Evolutionary conservation across 2,329 filamentous ascomycete species (phyloP).

Genomic region (Colletotrichum navitas): DNA sequence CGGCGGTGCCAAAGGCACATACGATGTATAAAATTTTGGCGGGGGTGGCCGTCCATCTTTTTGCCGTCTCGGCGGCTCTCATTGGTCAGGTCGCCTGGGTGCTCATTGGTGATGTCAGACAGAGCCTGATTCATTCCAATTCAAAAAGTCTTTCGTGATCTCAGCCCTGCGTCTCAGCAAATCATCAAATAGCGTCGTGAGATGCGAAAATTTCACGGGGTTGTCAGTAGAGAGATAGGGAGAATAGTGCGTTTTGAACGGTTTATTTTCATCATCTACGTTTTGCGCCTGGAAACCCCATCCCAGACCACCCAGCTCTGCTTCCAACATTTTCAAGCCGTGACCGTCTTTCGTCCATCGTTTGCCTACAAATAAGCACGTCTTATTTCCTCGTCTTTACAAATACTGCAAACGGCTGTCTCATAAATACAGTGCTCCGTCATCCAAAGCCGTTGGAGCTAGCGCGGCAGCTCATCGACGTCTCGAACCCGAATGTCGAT

Average conservation of each 20-base stretch:
- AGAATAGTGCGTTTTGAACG: not conserved
- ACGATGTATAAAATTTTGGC: slow-evolving; percentile 51
- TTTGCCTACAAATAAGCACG: slow-evolving; percentile 21
- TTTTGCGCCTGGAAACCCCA: slow-evolving; percentile 19
- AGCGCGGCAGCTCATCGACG: not conserved
- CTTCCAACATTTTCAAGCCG: not conserved
- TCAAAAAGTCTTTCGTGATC: not conserved
- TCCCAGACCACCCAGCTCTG: slow-evolving; percentile 1
- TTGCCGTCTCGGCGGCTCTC: slow-evolving; percentile 16
- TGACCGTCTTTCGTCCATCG: slow-evolving; percentile 4
- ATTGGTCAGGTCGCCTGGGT: slow-evolving; percentile 8
- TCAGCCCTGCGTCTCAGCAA: not conserved
- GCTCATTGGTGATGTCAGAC: slow-evolving; percentile 28
- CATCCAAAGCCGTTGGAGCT: not conserved
- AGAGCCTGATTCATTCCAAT: slow-evolving; percentile 13
- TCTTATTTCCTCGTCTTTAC: slow-evolving; percentile 4
- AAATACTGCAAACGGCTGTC: slow-evolving; percentile 12
- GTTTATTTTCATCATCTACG: slow-evolving; percentile 25
- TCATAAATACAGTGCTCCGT: slow-evolving; percentile 12
- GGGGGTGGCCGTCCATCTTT: slow-evolving; percentile 38
- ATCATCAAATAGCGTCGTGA: not conserved
- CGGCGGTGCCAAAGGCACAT: slow-evolving; percentile 47
- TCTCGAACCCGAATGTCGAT: slow-evolving; percentile 5
- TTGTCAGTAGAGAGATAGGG: not conserved
- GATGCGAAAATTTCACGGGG: not conserved